Conservation (phyloP, 306 rosid genomes). For the Geum urbanum region DNA sequence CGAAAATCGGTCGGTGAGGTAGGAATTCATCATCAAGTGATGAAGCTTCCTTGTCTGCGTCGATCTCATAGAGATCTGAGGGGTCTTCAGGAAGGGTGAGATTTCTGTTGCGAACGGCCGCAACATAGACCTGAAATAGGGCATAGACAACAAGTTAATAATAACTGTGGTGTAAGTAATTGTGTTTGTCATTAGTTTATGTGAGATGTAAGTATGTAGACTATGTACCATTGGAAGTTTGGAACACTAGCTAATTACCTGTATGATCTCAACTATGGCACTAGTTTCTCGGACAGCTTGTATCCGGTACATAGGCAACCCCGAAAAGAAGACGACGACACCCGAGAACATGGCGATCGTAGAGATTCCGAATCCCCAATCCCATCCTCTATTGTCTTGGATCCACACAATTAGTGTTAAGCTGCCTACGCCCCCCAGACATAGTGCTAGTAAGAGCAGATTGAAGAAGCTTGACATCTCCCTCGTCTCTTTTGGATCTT, state of each 20-base stretch:
- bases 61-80: constrained; percentile 61
- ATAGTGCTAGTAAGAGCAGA: constrained; percentile 50
- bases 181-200: too few species aligned
- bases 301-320: constrained; percentile 68
- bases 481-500: constrained; percentile 60
- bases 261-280: constrained; percentile 54
- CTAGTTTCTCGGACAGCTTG: constrained; percentile 50
- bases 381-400: constrained; percentile 81
- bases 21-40: constrained; percentile 50
- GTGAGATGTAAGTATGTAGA: too few species aligned
- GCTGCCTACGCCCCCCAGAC: constrained; percentile 65
- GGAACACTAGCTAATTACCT: constrained; percentile 65
- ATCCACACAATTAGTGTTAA: constrained; percentile 72
- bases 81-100: constrained; percentile 68
- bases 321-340: constrained; percentile 43
- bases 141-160: constrained; percentile 5
- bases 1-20: constrained; percentile 60
- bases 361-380: constrained; percentile 71
- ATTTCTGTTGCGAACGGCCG: constrained; percentile 71
- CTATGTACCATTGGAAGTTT: too few species aligned
- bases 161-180: constrained; percentile 1
- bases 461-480: constrained; percentile 81
- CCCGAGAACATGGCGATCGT: constrained; percentile 47
- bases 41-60: constrained; percentile 55
- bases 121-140: constrained; percentile 64